phyloP scores from a whole-genome alignment of 495 filamentous ascomycete genomes.

The Aspergillus nidulans region DNA sequence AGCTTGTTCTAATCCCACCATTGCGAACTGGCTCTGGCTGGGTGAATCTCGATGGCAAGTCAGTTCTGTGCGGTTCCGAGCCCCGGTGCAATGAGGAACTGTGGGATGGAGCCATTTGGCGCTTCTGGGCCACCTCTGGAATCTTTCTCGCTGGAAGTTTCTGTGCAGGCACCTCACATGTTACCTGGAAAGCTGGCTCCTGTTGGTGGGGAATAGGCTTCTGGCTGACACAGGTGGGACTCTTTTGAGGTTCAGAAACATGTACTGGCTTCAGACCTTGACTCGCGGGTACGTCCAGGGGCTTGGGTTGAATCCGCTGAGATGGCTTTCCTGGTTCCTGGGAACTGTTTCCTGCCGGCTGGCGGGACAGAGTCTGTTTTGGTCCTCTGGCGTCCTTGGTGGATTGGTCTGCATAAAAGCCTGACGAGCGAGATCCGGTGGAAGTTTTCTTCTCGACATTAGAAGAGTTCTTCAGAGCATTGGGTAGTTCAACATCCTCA shows the following conservation, averaged over 20 bases:
- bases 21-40: not conserved
- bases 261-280: not conserved
- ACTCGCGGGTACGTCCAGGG: constrained; percentile 5
- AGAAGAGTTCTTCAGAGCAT: constrained; percentile 17
- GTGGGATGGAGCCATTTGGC: not conserved
- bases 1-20: not conserved
- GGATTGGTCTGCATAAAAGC: constrained; percentile 30
- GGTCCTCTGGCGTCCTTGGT: constrained; percentile 25
- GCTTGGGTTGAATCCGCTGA: not conserved
- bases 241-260: not conserved
- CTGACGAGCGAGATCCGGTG: constrained; percentile 17
- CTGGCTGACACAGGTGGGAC: not conserved
- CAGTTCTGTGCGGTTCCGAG: not conserved
- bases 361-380: constrained; percentile 20
- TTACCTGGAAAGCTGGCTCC: not conserved
- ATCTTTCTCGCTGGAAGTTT: constrained; percentile 1
- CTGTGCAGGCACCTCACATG: constrained; percentile 1
- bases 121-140: not conserved
- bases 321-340: constrained; percentile 7
- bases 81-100: not conserved
- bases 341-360: constrained; percentile 5
- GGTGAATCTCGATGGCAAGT: not conserved
- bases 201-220: not conserved
- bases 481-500: constrained; percentile 20
- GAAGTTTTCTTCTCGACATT: constrained; percentile 3